Evolutionary conservation across 108 stramenopile species (phyloP).

Genomic region (Cyclotella baltica): DNA sequence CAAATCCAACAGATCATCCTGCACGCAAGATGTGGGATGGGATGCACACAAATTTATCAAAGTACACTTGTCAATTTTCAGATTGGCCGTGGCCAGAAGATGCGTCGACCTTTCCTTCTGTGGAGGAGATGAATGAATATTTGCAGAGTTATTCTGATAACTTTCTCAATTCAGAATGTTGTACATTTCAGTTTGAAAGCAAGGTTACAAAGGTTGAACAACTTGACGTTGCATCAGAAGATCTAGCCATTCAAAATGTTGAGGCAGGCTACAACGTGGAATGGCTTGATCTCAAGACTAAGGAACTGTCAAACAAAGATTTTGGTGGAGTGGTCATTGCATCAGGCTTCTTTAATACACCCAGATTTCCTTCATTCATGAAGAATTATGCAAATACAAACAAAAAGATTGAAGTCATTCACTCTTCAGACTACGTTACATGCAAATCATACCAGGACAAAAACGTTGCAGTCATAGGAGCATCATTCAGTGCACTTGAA

Average conservation of each 20-base stretch:
- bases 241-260: slow-evolving; percentile 2
- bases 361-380: slow-evolving; percentile 54
- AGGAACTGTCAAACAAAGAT: slow-evolving; percentile 41
- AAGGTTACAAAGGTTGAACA: slow-evolving; percentile 59
- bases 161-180: slow-evolving; percentile 44
- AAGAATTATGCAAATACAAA: slow-evolving; percentile 10
- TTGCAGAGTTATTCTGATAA: slow-evolving; percentile 57
- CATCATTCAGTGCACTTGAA: slow-evolving; percentile 71
- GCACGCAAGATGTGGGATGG: slow-evolving; percentile 70
- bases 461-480: slow-evolving; percentile 65
- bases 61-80: slow-evolving; percentile 71
- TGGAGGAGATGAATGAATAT: slow-evolving; percentile 65
- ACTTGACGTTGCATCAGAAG: neutral
- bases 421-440: slow-evolving; percentile 57
- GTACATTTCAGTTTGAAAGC: slow-evolving; percentile 57
- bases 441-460: slow-evolving; percentile 44
- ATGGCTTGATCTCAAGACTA: slow-evolving; percentile 57
- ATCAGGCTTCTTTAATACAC: slow-evolving; percentile 72
- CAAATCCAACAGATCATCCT: slow-evolving; percentile 21
- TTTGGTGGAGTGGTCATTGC: slow-evolving; percentile 77
- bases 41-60: slow-evolving; percentile 72
- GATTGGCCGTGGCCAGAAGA: slow-evolving; percentile 73
- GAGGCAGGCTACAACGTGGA: slow-evolving; percentile 60
- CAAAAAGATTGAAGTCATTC: slow-evolving; percentile 46
- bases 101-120: slow-evolving; percentile 65